Evolutionary conservation across 148 eudicot species (phyloP), one percentile per base, ranked within the genome.

Genomic region (Agrostemma githago): DNA sequence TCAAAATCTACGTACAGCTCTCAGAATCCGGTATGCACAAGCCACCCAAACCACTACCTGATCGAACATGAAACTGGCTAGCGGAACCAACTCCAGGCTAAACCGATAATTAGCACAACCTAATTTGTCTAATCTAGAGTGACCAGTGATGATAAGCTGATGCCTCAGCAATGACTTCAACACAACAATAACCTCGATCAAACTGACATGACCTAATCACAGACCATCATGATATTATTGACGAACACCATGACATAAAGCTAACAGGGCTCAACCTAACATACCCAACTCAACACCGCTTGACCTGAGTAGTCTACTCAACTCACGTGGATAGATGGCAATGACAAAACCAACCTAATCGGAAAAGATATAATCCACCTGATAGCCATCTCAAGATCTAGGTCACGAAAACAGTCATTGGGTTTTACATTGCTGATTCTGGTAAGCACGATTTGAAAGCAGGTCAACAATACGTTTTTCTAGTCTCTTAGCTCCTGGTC

Each of bases 401-500:
- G 6, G 43, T 66, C 38, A 34, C 6, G 19, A 44, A 37, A 68
- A 21, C 42, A 44, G 67, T 81, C 79, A 89, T 66, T 88, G 84
- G 43, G 73, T 83, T 21, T 83, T 58, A 79, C 98, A 94, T 71
- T 84, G 92, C 66, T 77, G 86, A 42, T 84, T 84, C 37, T 54
- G 74, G 76, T 80, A 82, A 10, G 83, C 76, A 37, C 82, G 89
- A 76, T 82, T 85, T 58, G 88, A 76, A 57, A 94, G 87, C 20
- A 88, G 78, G 70, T 78, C 77, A 44, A 87, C 79, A 2, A 91
- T 20, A 5, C 74, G 74, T 43, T 77, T 85, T 76, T 88, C 97
- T 3, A 94, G 86, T 80, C 94, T 86, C 73, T 79, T 82, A 5
- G 97, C 91, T 41, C 97, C 96, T 44, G 77, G 91, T 39, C 98